Evolutionary conservation across 768 basidiomycete species (phyloP), one percentile per base, ranked within the genome.

Genomic region (Asterophora lycoperdoides): DNA sequence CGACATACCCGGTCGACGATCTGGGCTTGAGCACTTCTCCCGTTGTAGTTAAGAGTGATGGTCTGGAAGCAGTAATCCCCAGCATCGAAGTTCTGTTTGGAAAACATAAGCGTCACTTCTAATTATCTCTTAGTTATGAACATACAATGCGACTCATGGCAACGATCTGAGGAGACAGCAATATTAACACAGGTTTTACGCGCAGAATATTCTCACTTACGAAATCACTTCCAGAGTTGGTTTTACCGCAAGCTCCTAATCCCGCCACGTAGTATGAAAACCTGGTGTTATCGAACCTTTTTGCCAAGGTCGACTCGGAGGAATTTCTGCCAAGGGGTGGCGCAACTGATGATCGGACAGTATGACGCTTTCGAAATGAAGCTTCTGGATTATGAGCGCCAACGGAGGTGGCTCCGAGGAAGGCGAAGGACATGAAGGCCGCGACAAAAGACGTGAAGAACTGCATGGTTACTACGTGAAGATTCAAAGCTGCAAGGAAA

Each of bases 11-110:
- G 56, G 55, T 87, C 84, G 48, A 66, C 67, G 44, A 86, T 75
- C 43, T 59, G 55, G 26, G 63, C 63, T 41, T 56, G 54, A 35
- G 71, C 54, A 34, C 73, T 68, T 61, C 76, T 74, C 35, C 83
- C 84, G 33, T 68, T 65, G 61, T 64, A 71, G 4, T 66, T 63
- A 48, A 87, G 78, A 11, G 75, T 76, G 60, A 87, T 79, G 52
- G 48, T 58, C 58, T 80, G 64, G 57, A 67, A 75, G 58, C 85
- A 86, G 48, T 76, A 41, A 10, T 47, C 45, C 29, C 53, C 59
- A 19, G 49, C 48, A 29, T 41, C 48, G 30, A 50, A 62, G 60
- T 62, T 58, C 60, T 62, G 32, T 41, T 49, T 26, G 23, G 11
- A 34, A 23, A 29, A 29, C 34, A 17, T 49, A 4, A 41, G 17